Conservation (phyloP, 2,329 filamentous ascomycete genomes). For the Aspergillus sp. region DNA sequence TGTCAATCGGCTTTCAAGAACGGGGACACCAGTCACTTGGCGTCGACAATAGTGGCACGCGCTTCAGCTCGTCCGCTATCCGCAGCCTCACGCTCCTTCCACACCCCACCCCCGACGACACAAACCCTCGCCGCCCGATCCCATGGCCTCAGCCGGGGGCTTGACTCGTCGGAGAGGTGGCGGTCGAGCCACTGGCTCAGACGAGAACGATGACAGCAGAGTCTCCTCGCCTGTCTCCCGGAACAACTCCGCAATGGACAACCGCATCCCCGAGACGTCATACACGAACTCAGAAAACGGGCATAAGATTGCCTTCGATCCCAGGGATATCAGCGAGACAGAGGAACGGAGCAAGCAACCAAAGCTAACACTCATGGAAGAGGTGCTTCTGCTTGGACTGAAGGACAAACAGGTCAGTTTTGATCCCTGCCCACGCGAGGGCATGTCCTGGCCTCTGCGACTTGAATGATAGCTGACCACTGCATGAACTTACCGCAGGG, state of each 20-base stretch:
- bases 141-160: conserved; percentile 68
- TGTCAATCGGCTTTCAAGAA: conserved; percentile 2
- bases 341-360: conserved; percentile 96
- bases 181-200: conserved; percentile 56
- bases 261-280: conserved; percentile 68
- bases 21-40: background rate
- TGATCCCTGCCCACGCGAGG: conserved; percentile 10
- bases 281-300: conserved; percentile 88
- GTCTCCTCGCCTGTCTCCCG: conserved; percentile 64
- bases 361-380: conserved; percentile 98
- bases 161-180: conserved; percentile 69
- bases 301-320: conserved; percentile 98
- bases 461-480: conserved; percentile 22
- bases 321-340: conserved; percentile 94
- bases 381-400: conserved; percentile 88
- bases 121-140: conserved; percentile 24
- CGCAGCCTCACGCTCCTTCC: conserved; percentile 14
- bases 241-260: conserved; percentile 58
- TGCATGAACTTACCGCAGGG: conserved; percentile 57
- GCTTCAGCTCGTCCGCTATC: conserved; percentile 14
- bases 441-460: background rate
- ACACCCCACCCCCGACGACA: conserved; percentile 15
- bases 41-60: conserved; percentile 17
- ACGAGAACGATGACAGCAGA: conserved; percentile 63
- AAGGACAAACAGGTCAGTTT: conserved; percentile 95